Evolutionary conservation across 2,329 filamentous ascomycete genomes (phyloP).

Genomic region (Diaporthe sp.): DNA sequence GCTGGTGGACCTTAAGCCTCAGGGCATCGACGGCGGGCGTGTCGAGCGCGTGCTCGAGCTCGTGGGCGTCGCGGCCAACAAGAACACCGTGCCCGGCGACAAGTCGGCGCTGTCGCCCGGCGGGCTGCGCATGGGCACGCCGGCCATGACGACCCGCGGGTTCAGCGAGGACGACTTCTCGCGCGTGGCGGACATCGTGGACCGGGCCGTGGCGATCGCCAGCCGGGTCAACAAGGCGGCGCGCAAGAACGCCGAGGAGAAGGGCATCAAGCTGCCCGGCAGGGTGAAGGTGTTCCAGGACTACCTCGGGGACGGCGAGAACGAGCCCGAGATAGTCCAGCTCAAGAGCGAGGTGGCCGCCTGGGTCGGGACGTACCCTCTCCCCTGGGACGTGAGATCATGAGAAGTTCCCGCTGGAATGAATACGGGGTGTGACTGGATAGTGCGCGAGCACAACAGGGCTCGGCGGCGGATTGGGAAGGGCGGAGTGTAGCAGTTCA

Average conservation of each 20-base stretch:
- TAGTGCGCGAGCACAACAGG: slow-evolving; percentile 4
- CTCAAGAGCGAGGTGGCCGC: slow-evolving; percentile 81
- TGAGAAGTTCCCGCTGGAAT: slow-evolving; percentile 39
- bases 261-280: slow-evolving; percentile 74
- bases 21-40: slow-evolving; percentile 87
- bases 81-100: slow-evolving; percentile 98
- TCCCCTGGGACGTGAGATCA: slow-evolving; percentile 72
- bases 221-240: slow-evolving; percentile 81
- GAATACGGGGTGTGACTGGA: neutral
- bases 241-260: slow-evolving; percentile 76
- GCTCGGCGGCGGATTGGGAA: neutral
- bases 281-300: slow-evolving; percentile 78
- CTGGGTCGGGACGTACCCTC: slow-evolving; percentile 81
- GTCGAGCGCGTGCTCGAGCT: slow-evolving; percentile 93
- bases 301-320: slow-evolving; percentile 76
- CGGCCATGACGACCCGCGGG: slow-evolving; percentile 98
- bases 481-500: slow-evolving; percentile 4
- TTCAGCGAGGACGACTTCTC: slow-evolving; percentile 91
- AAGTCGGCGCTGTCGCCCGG: slow-evolving; percentile 93
- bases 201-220: slow-evolving; percentile 85
- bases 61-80: slow-evolving; percentile 97
- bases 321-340: slow-evolving; percentile 79
- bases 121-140: slow-evolving; percentile 93
- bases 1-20: slow-evolving; percentile 90
- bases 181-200: slow-evolving; percentile 87